phyloP scores from a whole-genome alignment of 345 rosid genomes.

The Acer negundo region DNA sequence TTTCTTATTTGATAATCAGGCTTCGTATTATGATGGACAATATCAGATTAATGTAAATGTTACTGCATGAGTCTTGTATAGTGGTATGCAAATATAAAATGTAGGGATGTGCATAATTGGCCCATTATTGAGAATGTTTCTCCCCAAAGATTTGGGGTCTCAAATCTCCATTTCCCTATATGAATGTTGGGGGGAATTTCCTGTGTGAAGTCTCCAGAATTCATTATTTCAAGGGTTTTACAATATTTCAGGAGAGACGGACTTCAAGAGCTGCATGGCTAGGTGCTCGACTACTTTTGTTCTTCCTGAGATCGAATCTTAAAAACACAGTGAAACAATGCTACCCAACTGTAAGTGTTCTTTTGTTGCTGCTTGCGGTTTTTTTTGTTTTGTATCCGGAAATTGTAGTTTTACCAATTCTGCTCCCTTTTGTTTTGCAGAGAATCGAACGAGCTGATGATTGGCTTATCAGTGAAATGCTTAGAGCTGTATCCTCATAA shows the following conservation, averaged over 20 bases:
- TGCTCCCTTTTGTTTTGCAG: constrained; percentile 44
- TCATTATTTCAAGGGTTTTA: neutral
- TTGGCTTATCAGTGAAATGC: constrained; percentile 78
- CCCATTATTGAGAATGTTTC: neutral
- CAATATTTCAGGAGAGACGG: constrained; percentile 57
- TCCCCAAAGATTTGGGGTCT: neutral
- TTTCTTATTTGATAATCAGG: neutral
- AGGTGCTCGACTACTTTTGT: constrained; percentile 67
- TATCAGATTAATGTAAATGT: neutral
- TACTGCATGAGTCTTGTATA: neutral
- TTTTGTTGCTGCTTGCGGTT: neutral
- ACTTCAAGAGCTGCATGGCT: constrained; percentile 56
- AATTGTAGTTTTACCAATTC: neutral
- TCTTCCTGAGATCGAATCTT: constrained; percentile 57
- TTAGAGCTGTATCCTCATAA: constrained; percentile 83
- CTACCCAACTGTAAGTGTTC: constrained; percentile 71
- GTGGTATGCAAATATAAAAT: neutral
- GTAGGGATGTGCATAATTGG: neutral
- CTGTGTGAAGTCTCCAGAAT: neutral
- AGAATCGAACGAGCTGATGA: constrained; percentile 72
- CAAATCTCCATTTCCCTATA: neutral
- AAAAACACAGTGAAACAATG: constrained; percentile 60
- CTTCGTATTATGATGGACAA: neutral
- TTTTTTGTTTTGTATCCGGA: constrained; percentile 5
- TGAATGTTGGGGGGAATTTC: neutral